Conservation (phyloP, 441 rosid genomes). For the Dalechampia spathulata region DNA sequence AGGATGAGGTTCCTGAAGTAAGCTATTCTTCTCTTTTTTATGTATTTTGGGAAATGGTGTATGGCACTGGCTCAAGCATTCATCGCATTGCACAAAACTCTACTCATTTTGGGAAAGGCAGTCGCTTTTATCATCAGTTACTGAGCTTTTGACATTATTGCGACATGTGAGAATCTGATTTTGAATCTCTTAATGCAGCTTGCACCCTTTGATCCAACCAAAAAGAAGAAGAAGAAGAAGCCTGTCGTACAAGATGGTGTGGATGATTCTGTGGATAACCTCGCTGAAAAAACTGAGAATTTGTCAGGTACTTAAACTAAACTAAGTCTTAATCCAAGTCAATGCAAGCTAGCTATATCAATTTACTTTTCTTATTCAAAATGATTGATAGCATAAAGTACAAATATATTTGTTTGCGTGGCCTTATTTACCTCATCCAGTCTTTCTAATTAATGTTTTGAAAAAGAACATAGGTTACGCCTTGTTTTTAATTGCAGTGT, state of each 20-base stretch:
- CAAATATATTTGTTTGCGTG: not conserved
- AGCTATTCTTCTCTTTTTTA: conserved; percentile 4
- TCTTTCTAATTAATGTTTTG: not conserved
- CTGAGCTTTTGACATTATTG: no score
- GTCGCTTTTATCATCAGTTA: not conserved
- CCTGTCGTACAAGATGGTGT: conserved; percentile 39
- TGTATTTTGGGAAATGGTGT: no score
- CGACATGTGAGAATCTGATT: not conserved
- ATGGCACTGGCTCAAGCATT: no score
- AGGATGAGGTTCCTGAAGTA: conserved; percentile 61
- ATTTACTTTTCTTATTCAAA: no score
- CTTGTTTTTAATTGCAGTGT: conserved; percentile 31
- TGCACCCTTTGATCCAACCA: conserved; percentile 67
- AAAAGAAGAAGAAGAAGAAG: conserved; percentile 81
- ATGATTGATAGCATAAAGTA: no score
- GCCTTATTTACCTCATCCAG: not conserved
- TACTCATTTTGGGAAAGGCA: not conserved
- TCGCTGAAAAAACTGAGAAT: conserved; percentile 59
- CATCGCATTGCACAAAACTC: no score
- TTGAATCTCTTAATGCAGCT: conserved; percentile 27
- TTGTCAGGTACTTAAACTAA: conserved; percentile 49
- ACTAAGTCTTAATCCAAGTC: no score
- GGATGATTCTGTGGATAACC: conserved; percentile 48
- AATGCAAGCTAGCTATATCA: no score
- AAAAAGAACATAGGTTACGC: not conserved